phyloP scores from a whole-genome alignment of 306 rosid genomes.

The Cucurbita ficifolia region DNA sequence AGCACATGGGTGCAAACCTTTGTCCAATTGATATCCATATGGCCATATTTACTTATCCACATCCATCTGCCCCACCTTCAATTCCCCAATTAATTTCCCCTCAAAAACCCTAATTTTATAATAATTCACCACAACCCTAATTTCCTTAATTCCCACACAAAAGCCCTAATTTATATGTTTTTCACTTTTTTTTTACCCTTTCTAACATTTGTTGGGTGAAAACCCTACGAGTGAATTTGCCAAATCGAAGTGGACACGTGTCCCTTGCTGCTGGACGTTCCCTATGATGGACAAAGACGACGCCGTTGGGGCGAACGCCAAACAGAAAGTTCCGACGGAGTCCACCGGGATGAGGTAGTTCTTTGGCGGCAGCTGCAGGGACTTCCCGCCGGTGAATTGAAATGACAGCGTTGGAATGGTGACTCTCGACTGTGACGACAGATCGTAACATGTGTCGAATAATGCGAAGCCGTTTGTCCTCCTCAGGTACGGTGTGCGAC shows the following conservation, averaged over 20 bases:
- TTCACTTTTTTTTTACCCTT: too few relatives aligned
- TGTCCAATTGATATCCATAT: background rate
- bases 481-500: constrained; percentile 26
- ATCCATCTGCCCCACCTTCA: background rate
- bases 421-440: constrained; percentile 32
- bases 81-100: background rate
- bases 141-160: background rate
- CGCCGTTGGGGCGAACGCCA: constrained; percentile 81
- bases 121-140: background rate
- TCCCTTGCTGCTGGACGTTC: constrained; percentile 92
- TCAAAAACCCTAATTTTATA: background rate
- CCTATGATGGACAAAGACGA: constrained; percentile 58
- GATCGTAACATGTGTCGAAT: constrained; percentile 81
- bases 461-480: constrained; percentile 23
- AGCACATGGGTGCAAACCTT: constrained; percentile 3
- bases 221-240: constrained; percentile 44
- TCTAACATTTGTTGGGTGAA: constrained; percentile 53
- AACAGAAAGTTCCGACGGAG: constrained; percentile 44
- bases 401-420: constrained; percentile 73
- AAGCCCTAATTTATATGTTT: background rate
- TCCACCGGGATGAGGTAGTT: constrained; percentile 75
- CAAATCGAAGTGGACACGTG: constrained; percentile 75
- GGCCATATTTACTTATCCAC: background rate
- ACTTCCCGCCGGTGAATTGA: constrained; percentile 27
- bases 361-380: constrained; percentile 50